Conservation (phyloP, 441 rosid genomes). For the Adansonia grandidieri region DNA sequence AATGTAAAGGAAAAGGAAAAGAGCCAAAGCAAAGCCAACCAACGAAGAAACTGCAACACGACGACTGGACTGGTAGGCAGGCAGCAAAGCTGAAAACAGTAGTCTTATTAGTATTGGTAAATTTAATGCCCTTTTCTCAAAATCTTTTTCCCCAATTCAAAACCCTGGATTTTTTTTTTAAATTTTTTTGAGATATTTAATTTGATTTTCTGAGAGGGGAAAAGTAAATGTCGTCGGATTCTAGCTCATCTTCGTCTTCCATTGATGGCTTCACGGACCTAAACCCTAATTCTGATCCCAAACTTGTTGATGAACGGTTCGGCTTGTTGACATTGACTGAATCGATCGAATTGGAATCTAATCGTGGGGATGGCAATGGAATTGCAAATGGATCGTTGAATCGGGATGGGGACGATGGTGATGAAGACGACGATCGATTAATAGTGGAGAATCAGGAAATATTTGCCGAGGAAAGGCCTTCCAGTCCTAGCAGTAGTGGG, state of each 20-base stretch:
- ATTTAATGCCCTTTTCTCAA: background rate
- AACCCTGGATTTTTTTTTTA: background rate
- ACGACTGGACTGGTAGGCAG: constrained; percentile 40
- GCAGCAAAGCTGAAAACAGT: background rate
- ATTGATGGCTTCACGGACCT: constrained; percentile 39
- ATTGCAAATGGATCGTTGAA: constrained; percentile 36
- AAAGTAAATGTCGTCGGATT: constrained; percentile 34
- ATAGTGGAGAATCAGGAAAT: constrained; percentile 24
- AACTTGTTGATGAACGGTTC: constrained; percentile 39
- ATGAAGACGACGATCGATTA: background rate
- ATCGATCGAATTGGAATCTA: constrained; percentile 28
- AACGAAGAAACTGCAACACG: background rate
- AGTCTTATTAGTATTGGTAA: background rate
- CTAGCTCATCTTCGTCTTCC: constrained; percentile 41
- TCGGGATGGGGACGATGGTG: constrained; percentile 30
- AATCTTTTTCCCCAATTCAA: background rate
- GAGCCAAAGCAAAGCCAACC: constrained; percentile 1
- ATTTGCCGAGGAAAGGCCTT: constrained; percentile 58
- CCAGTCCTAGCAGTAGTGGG: constrained; percentile 90
- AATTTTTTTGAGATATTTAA: background rate
- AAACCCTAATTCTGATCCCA: constrained; percentile 40
- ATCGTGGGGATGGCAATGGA: background rate
- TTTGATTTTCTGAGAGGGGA: background rate
- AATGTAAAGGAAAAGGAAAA: background rate
- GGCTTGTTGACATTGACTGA: constrained; percentile 40